Evolutionary conservation across 2,329 filamentous ascomycete genomes (phyloP).

Genomic region (Drechslera avenae): DNA sequence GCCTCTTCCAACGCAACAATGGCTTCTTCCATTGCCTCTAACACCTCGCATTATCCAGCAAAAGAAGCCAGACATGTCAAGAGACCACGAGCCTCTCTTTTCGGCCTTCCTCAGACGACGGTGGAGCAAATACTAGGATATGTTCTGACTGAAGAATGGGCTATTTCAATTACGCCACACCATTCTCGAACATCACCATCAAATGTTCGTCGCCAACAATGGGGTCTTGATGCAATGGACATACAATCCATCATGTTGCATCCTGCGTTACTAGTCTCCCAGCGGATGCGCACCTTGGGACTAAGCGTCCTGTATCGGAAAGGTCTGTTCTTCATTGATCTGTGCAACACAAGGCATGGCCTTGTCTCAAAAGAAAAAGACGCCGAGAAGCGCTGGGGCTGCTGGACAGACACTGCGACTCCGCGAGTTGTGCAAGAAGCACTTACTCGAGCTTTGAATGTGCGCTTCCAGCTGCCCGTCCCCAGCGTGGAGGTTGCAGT

Average conservation of each 20-base stretch:
- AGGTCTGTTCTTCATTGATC: slow-evolving; percentile 29
- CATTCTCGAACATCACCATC: slow-evolving; percentile 17
- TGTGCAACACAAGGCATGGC: slow-evolving; percentile 25
- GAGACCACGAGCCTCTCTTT: slow-evolving; percentile 12
- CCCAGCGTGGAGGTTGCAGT: slow-evolving; percentile 25
- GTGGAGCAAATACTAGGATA: slow-evolving; percentile 29
- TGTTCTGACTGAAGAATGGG: slow-evolving; percentile 21
- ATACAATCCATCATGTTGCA: slow-evolving; percentile 23
- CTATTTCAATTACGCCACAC: slow-evolving; percentile 19
- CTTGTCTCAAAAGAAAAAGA: slow-evolving; percentile 15
- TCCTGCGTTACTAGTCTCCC: slow-evolving; percentile 7
- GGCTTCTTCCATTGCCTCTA: slow-evolving; percentile 15
- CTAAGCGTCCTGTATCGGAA: slow-evolving; percentile 29
- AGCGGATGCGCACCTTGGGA: slow-evolving; percentile 2
- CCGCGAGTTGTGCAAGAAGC: slow-evolving; percentile 26
- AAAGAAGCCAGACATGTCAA: neutral
- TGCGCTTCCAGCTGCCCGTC: slow-evolving; percentile 32
- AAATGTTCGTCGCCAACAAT: slow-evolving; percentile 23
- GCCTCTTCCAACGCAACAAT: slow-evolving; percentile 15
- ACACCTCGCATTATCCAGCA: neutral
- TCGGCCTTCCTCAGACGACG: slow-evolving; percentile 21
- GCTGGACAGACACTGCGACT: slow-evolving; percentile 23
- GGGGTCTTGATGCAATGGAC: slow-evolving; percentile 26
- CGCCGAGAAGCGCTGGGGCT: slow-evolving; percentile 21
- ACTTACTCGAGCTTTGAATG: slow-evolving; percentile 22